These are phyloP conservation scores for Saxophila tyrrhenica DNA, from an alignment of 495 filamentous ascomycete genomes.

Conservation along the genomic window DNA sequence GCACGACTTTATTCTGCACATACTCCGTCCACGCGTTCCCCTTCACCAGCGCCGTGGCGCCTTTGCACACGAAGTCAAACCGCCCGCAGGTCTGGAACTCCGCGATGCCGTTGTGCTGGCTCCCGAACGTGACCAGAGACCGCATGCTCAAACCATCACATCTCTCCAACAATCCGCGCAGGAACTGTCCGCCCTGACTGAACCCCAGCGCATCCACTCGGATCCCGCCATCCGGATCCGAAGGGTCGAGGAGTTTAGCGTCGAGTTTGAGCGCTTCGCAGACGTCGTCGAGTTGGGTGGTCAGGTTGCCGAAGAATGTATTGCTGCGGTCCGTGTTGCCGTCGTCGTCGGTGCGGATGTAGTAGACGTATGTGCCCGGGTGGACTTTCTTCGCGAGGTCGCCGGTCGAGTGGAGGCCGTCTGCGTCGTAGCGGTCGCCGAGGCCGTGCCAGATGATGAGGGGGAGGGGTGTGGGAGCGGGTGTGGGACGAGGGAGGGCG, in stretches of 20 bases:
- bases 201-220: slow-evolving; percentile 72
- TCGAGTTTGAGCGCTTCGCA: slow-evolving; percentile 69
- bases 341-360: slow-evolving; percentile 61
- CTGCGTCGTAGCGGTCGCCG: slow-evolving; percentile 60
- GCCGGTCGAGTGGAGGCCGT: slow-evolving; percentile 58
- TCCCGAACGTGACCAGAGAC: slow-evolving; percentile 82
- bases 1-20: slow-evolving; percentile 69
- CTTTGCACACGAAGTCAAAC: slow-evolving; percentile 70
- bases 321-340: slow-evolving; percentile 57
- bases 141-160: slow-evolving; percentile 63
- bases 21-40: slow-evolving; percentile 62
- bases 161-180: slow-evolving; percentile 82
- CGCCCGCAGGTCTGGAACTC: slow-evolving; percentile 56
- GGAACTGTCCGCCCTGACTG: slow-evolving; percentile 91
- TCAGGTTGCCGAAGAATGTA: slow-evolving; percentile 86
- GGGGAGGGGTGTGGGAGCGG: slow-evolving; percentile 47
- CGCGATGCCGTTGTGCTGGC: slow-evolving; percentile 85
- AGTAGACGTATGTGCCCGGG: slow-evolving; percentile 75
- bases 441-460: slow-evolving; percentile 91
- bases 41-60: slow-evolving; percentile 59
- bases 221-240: slow-evolving; percentile 23
- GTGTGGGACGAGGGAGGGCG: background rate
- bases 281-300: slow-evolving; percentile 62
- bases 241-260: slow-evolving; percentile 67
- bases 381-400: slow-evolving; percentile 56